A percentile compares a stretch with the other conserved stretches of the same genome.
phyloP scores from a whole-genome alignment of 2,329 filamentous ascomycete species.

The Ceratocystis colombiana region DNA sequence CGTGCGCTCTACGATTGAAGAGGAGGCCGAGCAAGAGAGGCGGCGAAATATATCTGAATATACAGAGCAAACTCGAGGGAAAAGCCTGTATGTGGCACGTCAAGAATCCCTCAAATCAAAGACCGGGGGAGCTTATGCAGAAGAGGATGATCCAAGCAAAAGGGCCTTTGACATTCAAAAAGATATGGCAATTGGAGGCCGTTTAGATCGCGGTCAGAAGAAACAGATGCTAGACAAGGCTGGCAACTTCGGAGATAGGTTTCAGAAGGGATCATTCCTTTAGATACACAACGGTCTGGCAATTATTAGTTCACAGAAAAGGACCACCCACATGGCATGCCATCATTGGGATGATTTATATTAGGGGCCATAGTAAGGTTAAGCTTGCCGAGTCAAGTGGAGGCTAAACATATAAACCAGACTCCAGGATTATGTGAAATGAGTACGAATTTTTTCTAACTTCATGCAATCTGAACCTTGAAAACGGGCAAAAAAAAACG shows the following conservation, averaged over 20 bases:
- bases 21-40: conserved; percentile 50
- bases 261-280: conserved; percentile 62
- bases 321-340: background rate
- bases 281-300: conserved; percentile 29
- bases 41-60: conserved; percentile 40
- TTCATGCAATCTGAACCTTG: background rate
- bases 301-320: background rate
- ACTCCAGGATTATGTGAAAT: background rate
- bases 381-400: no score
- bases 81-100: conserved; percentile 52
- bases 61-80: conserved; percentile 46
- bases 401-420: no score
- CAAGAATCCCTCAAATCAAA: conserved; percentile 30
- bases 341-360: no score
- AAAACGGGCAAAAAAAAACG: background rate
- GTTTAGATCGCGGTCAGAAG: conserved; percentile 62
- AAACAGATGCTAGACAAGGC: conserved; percentile 70
- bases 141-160: conserved; percentile 85
- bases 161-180: conserved; percentile 85
- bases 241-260: conserved; percentile 70
- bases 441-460: background rate
- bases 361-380: no score
- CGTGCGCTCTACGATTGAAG: conserved; percentile 32
- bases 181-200: conserved; percentile 71
- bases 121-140: conserved; percentile 35